phyloP scores from a whole-genome alignment of 345 rosid species.

The Citrus unshiu region DNA sequence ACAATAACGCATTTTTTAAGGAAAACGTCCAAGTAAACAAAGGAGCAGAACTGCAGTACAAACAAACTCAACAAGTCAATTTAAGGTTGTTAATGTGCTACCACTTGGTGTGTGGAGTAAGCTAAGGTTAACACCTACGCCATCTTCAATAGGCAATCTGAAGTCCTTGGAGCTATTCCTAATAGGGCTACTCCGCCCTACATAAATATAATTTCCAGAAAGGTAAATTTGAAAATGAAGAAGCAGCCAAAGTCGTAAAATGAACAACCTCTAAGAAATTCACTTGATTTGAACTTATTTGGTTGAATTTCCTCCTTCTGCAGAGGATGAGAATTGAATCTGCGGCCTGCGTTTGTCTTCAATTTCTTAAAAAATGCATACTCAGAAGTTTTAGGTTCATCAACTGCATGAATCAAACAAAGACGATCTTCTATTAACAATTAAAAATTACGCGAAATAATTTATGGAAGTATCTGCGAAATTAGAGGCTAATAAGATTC shows the following conservation, averaged over 20 bases:
- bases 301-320: constrained; percentile 14
- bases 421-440: neutral
- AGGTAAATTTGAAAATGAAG: neutral
- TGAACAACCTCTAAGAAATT: constrained; percentile 9
- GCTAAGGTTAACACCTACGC: constrained; percentile 15
- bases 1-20: no score
- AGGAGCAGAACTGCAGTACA: no score
- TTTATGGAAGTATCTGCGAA: neutral
- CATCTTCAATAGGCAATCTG: constrained; percentile 24
- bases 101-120: constrained; percentile 15
- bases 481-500: neutral
- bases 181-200: constrained; percentile 25
- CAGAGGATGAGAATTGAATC: constrained; percentile 12
- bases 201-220: neutral
- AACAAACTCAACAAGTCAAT: neutral
- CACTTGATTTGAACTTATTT: constrained; percentile 15
- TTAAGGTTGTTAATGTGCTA: neutral
- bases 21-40: neutral
- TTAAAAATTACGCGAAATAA: neutral
- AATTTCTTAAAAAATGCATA: constrained; percentile 69
- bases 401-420: constrained; percentile 31
- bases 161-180: constrained; percentile 16
- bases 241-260: neutral
- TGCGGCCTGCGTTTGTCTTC: constrained; percentile 36
- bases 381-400: constrained; percentile 71